phyloP scores from a whole-genome alignment of 1,139 yeast species.

The Geotrichum citri-aurantii region DNA sequence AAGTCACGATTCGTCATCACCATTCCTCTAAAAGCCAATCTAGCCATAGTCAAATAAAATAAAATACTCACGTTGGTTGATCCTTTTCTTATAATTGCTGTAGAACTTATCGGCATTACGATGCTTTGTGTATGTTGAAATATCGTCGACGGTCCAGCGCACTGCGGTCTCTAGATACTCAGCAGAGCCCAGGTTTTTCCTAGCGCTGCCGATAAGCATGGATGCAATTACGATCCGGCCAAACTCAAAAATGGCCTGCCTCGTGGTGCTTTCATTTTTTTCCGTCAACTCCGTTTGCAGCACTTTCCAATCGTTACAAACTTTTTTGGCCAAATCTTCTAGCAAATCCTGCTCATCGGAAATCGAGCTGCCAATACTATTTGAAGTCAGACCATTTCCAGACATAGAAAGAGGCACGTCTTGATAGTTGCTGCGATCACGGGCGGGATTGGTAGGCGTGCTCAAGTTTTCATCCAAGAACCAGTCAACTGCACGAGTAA shows the following conservation, averaged over 20 bases:
- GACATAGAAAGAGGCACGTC: background rate
- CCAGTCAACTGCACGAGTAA: conserved; percentile 19
- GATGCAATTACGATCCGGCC: conserved; percentile 24
- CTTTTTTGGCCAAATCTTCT: conserved; percentile 16
- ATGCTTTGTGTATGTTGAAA: conserved; percentile 4
- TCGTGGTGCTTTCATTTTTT: conserved; percentile 20
- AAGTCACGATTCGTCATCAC: background rate
- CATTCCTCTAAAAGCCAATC: background rate
- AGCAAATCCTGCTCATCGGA: conserved; percentile 4
- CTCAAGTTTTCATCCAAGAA: conserved; percentile 15
- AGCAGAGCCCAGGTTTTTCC: background rate
- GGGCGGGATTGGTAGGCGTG: conserved; percentile 2
- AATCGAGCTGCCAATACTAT: background rate
- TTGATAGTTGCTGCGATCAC: background rate
- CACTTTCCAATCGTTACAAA: conserved; percentile 15
- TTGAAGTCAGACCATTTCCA: background rate
- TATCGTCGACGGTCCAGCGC: conserved; percentile 18
- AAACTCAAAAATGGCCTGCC: conserved; percentile 24
- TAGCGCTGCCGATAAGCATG: conserved; percentile 22
- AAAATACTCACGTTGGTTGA: conserved; percentile 4
- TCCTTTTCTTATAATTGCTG: background rate
- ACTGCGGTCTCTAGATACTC: conserved; percentile 21
- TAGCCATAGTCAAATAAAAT: conserved; percentile 12
- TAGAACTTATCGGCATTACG: background rate
- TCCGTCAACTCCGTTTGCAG: conserved; percentile 14